Base-by-base conservation (phyloP, 1,284 basidiomycete genomes). In the Cronartium ribicola region DNA sequence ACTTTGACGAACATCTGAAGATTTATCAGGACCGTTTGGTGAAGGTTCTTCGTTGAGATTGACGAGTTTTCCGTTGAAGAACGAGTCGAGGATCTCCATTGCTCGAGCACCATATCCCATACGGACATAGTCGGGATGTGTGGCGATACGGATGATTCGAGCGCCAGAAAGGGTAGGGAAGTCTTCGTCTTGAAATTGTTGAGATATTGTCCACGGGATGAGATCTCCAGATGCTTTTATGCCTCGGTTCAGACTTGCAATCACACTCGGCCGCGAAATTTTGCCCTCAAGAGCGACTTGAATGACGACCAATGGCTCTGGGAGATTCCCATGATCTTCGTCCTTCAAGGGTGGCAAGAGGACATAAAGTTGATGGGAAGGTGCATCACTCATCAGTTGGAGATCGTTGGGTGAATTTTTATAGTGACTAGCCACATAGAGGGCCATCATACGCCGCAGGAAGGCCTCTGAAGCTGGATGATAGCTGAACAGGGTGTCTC, bases 331-430 rank as follows among this genome's bases (percentile, higher is more conserved):
- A 80, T 92, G 90, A 76, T 94, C 90, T 22, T 39, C 37, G 74
- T 92, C 90, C 79, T 89, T 88, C 61, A 96, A 84, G 0, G 94
- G 96, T 0, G 94, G 94, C 0, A 98, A 84, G 0, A 99, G 86
- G 1, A 99, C 96, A 78, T 98, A 99, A 11, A 98, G 86, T 78
- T 95, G 92, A 80, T 98, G 95, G 0, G 93, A 94, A 0, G 96
- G 96, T 0, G 96, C 96, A 80, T 98, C 96, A 7, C 90, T 92
- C 82, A 98, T 87, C 70, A 99, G 87, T 81, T 98, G 95, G 59
- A 99, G 85, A 81, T 98, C 96, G 81, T 99, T 98, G 22, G 96
- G 96, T 80, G 94, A 92, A 82, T 98, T 99, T 83, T 99, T 99
- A 85, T 99, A 99, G 82, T 99, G 96, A 66, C 89, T 90, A 0